These are phyloP conservation scores for Fusarium piperis DNA, from an alignment of 2,329 filamentous ascomycete genomes.

Conservation along the genomic window DNA sequence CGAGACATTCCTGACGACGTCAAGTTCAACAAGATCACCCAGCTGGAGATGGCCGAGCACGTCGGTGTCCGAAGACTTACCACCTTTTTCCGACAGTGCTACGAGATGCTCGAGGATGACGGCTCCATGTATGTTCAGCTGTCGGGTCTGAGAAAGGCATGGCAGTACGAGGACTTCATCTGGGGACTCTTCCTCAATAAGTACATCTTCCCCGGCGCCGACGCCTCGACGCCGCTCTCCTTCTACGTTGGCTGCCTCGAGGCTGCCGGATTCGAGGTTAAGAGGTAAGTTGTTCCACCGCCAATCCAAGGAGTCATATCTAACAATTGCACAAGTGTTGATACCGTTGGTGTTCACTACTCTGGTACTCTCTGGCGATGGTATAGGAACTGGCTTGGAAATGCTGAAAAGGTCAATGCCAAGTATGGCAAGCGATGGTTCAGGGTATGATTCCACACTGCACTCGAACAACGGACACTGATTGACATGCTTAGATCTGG, in stretches of 20 bases:
- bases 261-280: conserved; percentile 73
- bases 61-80: conserved; percentile 88
- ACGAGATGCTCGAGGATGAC: conserved; percentile 94
- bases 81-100: conserved; percentile 82
- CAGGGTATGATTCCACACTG: conserved; percentile 67
- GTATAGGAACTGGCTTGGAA: conserved; percentile 97
- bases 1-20: conserved; percentile 84
- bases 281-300: conserved; percentile 55
- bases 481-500: conserved; percentile 74
- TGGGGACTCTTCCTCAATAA: conserved; percentile 99
- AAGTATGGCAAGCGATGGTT: conserved; percentile 95
- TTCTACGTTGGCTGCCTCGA: conserved; percentile 85
- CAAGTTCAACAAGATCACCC: conserved; percentile 94
- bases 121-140: conserved; percentile 94
- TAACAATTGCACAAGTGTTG: conserved; percentile 58
- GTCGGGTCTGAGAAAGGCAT: conserved; percentile 86
- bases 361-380: conserved; percentile 94
- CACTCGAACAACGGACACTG: background rate
- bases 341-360: conserved; percentile 94
- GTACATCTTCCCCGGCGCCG: conserved; percentile 94
- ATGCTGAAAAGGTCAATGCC: conserved; percentile 86
- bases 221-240: conserved; percentile 88
- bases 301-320: background rate
- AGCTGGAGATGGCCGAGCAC: conserved; percentile 97
- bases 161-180: conserved; percentile 96